phyloP scores from a whole-genome alignment of 1,284 basidiomycete genomes.

The Puccinia polysora region DNA sequence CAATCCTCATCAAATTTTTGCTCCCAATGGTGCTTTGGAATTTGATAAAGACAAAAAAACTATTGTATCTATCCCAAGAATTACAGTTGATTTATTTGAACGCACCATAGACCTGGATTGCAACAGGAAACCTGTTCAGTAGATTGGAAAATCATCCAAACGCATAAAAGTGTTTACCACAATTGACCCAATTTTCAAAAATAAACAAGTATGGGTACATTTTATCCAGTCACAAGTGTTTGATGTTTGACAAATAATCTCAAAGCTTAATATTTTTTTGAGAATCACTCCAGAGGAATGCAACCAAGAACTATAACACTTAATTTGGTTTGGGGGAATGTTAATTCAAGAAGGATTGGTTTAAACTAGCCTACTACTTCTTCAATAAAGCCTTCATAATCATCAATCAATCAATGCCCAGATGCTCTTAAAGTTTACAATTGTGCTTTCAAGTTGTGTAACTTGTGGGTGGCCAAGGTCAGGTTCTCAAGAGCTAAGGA shows the following conservation, averaged over 20 bases:
- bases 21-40: slow-evolving; percentile 69
- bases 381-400: slow-evolving; percentile 82
- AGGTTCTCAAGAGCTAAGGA: slow-evolving; percentile 85
- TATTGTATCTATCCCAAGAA: slow-evolving; percentile 85
- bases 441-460: slow-evolving; percentile 72
- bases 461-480: slow-evolving; percentile 70
- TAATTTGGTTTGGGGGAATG: slow-evolving; percentile 97
- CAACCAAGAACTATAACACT: slow-evolving; percentile 81
- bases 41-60: slow-evolving; percentile 68
- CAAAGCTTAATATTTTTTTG: slow-evolving; percentile 83
- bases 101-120: slow-evolving; percentile 79
- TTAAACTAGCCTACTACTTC: slow-evolving; percentile 85
- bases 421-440: slow-evolving; percentile 67
- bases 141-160: slow-evolving; percentile 82
- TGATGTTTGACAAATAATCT: slow-evolving; percentile 80
- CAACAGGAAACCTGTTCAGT: slow-evolving; percentile 89
- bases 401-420: slow-evolving; percentile 73
- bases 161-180: slow-evolving; percentile 82
- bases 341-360: slow-evolving; percentile 83
- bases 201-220: slow-evolving; percentile 70
- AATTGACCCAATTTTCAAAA: slow-evolving; percentile 59
- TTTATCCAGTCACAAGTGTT: slow-evolving; percentile 85
- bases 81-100: slow-evolving; percentile 72
- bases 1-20: slow-evolving; percentile 22
- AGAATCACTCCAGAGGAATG: slow-evolving; percentile 75